Evolutionary conservation across 495 filamentous ascomycete species (phyloP).

Genomic region (Talaromyces ruber): DNA sequence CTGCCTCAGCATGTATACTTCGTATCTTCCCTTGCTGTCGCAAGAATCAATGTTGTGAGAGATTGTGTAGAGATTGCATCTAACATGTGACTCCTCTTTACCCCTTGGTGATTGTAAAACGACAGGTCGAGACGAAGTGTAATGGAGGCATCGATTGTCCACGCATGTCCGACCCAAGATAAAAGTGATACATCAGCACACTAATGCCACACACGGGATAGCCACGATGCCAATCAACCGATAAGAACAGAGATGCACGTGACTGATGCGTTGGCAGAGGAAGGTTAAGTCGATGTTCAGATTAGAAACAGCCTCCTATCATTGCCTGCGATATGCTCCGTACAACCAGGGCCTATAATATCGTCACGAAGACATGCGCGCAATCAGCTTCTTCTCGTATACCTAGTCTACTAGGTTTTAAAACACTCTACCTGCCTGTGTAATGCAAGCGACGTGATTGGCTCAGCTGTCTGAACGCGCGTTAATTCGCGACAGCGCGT

Average conservation of each 20-base stretch:
- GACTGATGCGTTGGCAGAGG: not conserved
- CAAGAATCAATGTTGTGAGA: not conserved
- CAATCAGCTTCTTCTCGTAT: not conserved
- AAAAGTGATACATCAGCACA: not conserved
- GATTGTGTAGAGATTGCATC: not conserved
- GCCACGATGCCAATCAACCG: not conserved
- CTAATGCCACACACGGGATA: not conserved
- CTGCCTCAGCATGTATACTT: too few relatives aligned
- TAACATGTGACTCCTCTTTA: not conserved
- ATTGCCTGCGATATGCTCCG: not conserved
- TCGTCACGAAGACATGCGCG: not conserved
- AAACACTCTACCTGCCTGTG: not conserved
- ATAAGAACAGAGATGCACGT: not conserved
- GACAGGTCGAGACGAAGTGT: not conserved
- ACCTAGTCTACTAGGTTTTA: not conserved
- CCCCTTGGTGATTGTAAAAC: too few relatives aligned
- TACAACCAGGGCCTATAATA: not conserved
- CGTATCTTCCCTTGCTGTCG: not conserved
- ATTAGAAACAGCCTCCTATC: too few relatives aligned
- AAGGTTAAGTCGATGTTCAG: not conserved
- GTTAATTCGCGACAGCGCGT: not conserved
- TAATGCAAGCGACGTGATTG: not conserved
- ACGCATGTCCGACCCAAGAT: not conserved
- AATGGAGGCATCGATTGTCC: not conserved
- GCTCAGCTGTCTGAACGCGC: not conserved